Conservation (phyloP, 352 stramenopile genomes). For the Pythium phragmitis region DNA sequence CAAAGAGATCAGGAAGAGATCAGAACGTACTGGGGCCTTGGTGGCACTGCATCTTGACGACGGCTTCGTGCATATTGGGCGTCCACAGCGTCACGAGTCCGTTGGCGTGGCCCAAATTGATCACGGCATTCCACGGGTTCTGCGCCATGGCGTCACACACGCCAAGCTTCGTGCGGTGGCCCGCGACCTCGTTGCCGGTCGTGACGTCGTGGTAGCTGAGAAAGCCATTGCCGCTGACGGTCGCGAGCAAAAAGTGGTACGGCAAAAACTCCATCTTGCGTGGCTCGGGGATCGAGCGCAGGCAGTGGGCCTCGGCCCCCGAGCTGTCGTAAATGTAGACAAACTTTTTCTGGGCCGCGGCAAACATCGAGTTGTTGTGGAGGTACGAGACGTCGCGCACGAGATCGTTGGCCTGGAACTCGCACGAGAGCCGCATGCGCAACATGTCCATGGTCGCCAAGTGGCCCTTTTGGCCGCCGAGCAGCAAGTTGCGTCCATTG, state of each 20-base stretch:
- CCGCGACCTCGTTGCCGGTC: conserved; percentile 91
- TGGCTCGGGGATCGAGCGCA: conserved; percentile 92
- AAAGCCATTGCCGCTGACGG: conserved; percentile 87
- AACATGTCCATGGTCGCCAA: conserved; percentile 94
- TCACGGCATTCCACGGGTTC: conserved; percentile 96
- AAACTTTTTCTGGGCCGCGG: conserved; percentile 96
- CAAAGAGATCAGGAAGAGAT: neutral
- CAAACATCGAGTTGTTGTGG: conserved; percentile 98
- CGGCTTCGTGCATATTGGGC: conserved; percentile 89
- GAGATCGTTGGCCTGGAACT: conserved; percentile 94
- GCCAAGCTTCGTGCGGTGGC: conserved; percentile 93
- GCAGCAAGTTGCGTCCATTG: conserved; percentile 94
- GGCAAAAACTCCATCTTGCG: conserved; percentile 96
- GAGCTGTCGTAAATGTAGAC: conserved; percentile 98
- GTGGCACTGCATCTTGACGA: conserved; percentile 98
- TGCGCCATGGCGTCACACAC: conserved; percentile 91
- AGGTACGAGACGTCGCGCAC: conserved; percentile 96
- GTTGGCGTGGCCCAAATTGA: conserved; percentile 96
- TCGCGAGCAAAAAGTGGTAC: conserved; percentile 98
- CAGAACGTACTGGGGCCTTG: conserved; percentile 89
- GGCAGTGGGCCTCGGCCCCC: conserved; percentile 96
- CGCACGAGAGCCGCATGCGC: conserved; percentile 88
- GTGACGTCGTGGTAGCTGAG: conserved; percentile 97
- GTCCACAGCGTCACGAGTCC: conserved; percentile 99
- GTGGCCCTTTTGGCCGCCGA: conserved; percentile 94